phyloP scores from a whole-genome alignment of 164 flowering plant species.

The Cinnamomum micranthum region DNA sequence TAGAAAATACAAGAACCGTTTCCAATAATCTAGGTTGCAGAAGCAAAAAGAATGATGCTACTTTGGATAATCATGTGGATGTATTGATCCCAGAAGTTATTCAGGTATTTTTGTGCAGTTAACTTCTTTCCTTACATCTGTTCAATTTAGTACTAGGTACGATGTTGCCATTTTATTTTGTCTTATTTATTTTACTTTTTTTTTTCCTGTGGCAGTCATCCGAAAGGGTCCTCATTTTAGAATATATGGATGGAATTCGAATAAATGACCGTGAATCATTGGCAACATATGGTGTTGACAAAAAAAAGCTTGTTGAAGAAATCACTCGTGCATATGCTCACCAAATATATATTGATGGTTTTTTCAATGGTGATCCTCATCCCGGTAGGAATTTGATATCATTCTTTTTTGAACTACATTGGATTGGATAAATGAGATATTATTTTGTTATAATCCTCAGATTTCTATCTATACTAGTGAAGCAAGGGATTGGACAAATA shows the following conservation, averaged over 20 bases:
- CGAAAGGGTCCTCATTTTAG: slow-evolving; percentile 75
- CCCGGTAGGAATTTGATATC: slow-evolving; percentile 54
- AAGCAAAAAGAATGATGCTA: slow-evolving; percentile 20
- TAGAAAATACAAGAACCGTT: slow-evolving; percentile 81
- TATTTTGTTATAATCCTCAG: no score
- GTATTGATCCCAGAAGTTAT: slow-evolving; percentile 92
- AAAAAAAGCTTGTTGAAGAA: slow-evolving; percentile 85
- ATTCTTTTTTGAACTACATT: not conserved
- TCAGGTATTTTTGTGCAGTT: slow-evolving; percentile 46
- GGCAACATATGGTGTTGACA: slow-evolving; percentile 68
- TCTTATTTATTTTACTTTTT: slow-evolving; percentile 11
- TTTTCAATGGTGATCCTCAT: slow-evolving; percentile 99
- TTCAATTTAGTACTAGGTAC: not conserved
- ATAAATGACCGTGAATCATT: slow-evolving; percentile 69
- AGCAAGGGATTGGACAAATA: no score
- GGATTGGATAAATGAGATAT: not conserved
- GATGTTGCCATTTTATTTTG: not conserved
- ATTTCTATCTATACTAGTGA: no score
- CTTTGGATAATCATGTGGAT: slow-evolving; percentile 44
- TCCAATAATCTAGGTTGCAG: slow-evolving; percentile 72
- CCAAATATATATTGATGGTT: slow-evolving; percentile 95
- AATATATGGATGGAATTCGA: slow-evolving; percentile 97
- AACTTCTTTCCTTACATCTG: slow-evolving; percentile 8
- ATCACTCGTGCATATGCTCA: slow-evolving; percentile 99
- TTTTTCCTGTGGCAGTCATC: slow-evolving; percentile 54